Evolutionary conservation across 352 stramenopile genomes (phyloP).

Genomic region (Phytophthora agathidicida): DNA sequence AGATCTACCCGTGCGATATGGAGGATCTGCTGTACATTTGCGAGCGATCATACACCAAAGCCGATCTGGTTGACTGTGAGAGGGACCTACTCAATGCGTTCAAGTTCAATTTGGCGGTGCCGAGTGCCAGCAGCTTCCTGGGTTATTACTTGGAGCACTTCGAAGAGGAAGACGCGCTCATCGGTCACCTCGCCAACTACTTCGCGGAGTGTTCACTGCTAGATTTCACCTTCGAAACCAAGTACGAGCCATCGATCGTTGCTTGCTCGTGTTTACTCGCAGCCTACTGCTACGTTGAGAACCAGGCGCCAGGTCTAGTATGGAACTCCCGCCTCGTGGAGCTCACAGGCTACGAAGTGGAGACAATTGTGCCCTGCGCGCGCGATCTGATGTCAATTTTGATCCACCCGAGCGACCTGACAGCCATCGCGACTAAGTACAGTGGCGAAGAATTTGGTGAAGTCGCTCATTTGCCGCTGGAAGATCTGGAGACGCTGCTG

Average conservation of each 20-base stretch:
- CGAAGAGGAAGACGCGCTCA: conserved; percentile 40
- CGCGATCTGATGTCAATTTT: conserved; percentile 43
- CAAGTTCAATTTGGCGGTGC: conserved; percentile 96
- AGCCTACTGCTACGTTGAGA: conserved; percentile 54
- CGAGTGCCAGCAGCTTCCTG: conserved; percentile 95
- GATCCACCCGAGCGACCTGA: conserved; percentile 41
- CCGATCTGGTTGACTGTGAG: conserved; percentile 88
- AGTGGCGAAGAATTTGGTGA: conserved; percentile 40
- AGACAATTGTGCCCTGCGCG: conserved; percentile 46
- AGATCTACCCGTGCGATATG: conserved; percentile 98
- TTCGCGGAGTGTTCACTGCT: conserved; percentile 67
- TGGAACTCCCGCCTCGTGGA: conserved; percentile 59
- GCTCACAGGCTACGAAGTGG: conserved; percentile 50
- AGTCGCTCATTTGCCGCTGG: conserved; percentile 41
- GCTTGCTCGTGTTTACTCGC: conserved; percentile 58
- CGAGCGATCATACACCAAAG: conserved; percentile 94
- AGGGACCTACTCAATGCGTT: conserved; percentile 95
- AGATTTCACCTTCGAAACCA: conserved; percentile 54
- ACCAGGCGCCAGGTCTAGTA: conserved; percentile 41
- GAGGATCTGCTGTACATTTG: conserved; percentile 98
- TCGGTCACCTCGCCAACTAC: conserved; percentile 56
- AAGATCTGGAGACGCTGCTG: conserved; percentile 38
- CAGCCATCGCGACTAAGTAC: conserved; percentile 54
- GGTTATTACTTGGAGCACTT: conserved; percentile 93
- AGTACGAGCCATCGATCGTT: conserved; percentile 55